These are phyloP conservation scores for Rhizomucor miehei DNA, from an alignment of 371 early-diverging fungal species.

Conservation along the genomic window DNA sequence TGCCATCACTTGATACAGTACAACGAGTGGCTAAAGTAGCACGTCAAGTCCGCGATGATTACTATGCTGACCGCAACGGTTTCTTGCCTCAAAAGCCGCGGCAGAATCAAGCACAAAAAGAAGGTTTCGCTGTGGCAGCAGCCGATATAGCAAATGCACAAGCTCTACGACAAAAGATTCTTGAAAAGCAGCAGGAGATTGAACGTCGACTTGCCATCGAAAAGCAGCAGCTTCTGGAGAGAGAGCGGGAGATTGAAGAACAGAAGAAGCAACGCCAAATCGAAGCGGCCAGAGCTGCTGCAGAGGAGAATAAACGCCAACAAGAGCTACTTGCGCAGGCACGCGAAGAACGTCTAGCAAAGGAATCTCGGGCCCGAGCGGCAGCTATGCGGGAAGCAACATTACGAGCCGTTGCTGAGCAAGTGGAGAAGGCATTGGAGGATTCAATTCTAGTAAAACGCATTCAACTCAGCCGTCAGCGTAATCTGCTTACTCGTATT, in stretches of 20 bases:
- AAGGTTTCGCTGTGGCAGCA: neutral
- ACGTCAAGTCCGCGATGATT: no score
- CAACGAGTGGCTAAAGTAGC: neutral
- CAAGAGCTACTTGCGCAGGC: constrained; percentile 1
- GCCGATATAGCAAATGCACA: no score
- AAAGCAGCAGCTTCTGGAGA: neutral
- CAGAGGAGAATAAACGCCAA: constrained; percentile 3
- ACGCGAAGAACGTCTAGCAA: neutral
- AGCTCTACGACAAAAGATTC: constrained; percentile 2
- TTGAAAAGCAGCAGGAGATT: neutral
- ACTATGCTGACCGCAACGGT: neutral
- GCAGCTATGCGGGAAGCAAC: constrained; percentile 1
- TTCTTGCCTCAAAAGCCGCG: neutral
- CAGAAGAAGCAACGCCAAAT: neutral
- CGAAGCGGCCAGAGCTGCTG: constrained; percentile 1
- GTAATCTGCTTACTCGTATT: constrained; percentile 5
- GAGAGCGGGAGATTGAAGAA: constrained; percentile 1
- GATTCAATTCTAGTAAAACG: neutral
- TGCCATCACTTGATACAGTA: neutral
- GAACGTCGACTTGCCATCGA: neutral
- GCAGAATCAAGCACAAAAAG: neutral
- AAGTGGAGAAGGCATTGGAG: constrained; percentile 6
- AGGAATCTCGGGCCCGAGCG: constrained; percentile 8
- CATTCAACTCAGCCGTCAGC: neutral
- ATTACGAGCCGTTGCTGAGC: constrained; percentile 3